A percentile compares a stretch with the other conserved stretches of the same genome.
phyloP scores from a whole-genome alignment of 2,329 filamentous ascomycete species.

The Teratosphaeria epicoccoides region DNA sequence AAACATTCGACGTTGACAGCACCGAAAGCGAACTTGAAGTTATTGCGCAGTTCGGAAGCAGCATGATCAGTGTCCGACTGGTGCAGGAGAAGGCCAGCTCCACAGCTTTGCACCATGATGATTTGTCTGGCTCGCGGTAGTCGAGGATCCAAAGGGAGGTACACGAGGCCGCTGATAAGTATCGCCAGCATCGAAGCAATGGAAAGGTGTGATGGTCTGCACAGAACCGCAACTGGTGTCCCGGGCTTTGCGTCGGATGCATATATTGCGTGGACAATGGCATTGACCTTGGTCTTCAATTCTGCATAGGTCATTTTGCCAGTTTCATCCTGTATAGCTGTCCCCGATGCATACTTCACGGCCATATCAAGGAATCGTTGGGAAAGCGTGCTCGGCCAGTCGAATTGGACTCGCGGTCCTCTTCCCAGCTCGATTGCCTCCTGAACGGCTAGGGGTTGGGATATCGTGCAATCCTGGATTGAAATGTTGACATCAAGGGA shows the following conservation, averaged over 20 bases:
- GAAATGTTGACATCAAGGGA: not conserved
- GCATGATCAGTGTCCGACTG: no score
- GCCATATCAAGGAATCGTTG: not conserved
- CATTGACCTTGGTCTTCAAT: not conserved
- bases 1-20: no score
- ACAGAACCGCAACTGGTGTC: not conserved
- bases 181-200: not conserved
- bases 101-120: no score
- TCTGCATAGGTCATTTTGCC: not conserved
- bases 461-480: not conserved
- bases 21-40: no score
- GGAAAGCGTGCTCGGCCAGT: not conserved
- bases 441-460: not conserved
- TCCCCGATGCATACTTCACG: not conserved
- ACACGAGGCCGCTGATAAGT: not conserved
- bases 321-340: not conserved
- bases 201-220: not conserved
- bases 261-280: not conserved
- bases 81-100: no score
- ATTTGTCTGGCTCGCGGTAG: no score
- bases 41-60: no score
- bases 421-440: no score
- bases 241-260: no score
- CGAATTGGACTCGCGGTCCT: not conserved
- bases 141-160: not conserved